Conservation (phyloP, 2,329 filamentous ascomycete genomes). For the Tetracladium maxilliforme region DNA sequence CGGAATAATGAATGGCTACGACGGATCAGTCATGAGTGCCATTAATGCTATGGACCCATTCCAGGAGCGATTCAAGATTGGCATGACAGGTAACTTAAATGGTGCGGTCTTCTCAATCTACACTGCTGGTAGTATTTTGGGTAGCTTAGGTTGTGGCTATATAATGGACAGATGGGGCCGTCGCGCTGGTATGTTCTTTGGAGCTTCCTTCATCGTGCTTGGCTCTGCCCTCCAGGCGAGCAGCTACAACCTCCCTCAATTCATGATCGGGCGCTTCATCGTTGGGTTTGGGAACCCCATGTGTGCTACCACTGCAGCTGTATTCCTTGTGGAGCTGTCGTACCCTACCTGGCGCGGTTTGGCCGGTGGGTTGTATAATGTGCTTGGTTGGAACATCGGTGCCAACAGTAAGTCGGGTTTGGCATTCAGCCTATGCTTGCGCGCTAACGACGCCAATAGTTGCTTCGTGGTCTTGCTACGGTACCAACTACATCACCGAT, state of each 20-base stretch:
- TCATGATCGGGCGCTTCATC: constrained; percentile 33
- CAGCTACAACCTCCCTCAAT: constrained; percentile 22
- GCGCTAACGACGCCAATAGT: too few relatives aligned
- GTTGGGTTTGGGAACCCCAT: constrained; percentile 36
- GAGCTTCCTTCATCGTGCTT: constrained; percentile 31
- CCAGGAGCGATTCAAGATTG: constrained; percentile 33
- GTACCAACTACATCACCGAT: constrained; percentile 6
- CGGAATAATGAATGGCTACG: constrained; percentile 45
- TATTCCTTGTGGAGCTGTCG: constrained; percentile 35
- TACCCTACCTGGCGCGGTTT: constrained; percentile 36
- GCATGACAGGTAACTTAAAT: constrained; percentile 29
- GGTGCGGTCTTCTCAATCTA: constrained; percentile 43
- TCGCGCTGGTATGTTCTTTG: constrained; percentile 37
- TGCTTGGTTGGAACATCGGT: too few relatives aligned
- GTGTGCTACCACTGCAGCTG: constrained; percentile 29
- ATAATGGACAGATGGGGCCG: constrained; percentile 33
- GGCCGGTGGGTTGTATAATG: constrained; percentile 34
- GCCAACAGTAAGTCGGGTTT: too few relatives aligned
- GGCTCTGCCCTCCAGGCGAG: constrained; percentile 36
- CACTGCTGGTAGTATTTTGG: constrained; percentile 44
- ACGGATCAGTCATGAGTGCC: constrained; percentile 39
- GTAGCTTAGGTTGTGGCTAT: constrained; percentile 39
- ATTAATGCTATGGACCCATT: constrained; percentile 43
- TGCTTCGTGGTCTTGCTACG: too few relatives aligned
- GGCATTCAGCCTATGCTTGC: too few relatives aligned